These are phyloP conservation scores for Canariomyces notabilis DNA, from an alignment of 2,329 filamentous ascomycete species.

Conservation along the genomic window DNA sequence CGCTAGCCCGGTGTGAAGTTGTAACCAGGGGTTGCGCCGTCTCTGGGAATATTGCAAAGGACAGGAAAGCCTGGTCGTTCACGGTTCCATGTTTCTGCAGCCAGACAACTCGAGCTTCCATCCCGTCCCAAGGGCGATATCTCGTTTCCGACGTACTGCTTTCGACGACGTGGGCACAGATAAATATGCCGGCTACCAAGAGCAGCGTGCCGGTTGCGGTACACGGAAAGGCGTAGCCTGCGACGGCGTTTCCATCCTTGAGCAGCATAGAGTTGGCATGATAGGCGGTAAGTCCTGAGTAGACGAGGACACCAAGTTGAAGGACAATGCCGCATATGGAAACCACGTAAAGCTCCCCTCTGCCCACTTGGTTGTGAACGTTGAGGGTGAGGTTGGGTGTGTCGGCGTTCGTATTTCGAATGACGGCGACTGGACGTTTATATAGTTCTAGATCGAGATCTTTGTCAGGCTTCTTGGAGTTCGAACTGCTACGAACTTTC, in stretches of 20 bases:
- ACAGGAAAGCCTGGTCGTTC: constrained; percentile 28
- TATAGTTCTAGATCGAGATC: background rate
- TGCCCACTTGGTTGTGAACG: background rate
- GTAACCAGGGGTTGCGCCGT: background rate
- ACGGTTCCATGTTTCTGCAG: constrained; percentile 27
- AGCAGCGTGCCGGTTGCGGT: constrained; percentile 26
- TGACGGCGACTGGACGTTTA: too few species aligned
- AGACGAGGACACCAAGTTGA: constrained; percentile 25
- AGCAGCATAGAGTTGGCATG: constrained; percentile 1
- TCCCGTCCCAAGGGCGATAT: constrained; percentile 12
- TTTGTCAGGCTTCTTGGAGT: background rate
- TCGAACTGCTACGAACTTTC: background rate
- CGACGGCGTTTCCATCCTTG: constrained; percentile 9
- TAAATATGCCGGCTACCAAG: constrained; percentile 26
- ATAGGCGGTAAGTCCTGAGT: constrained; percentile 16
- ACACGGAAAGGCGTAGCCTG: constrained; percentile 26
- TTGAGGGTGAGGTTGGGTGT: constrained; percentile 21
- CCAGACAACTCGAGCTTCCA: constrained; percentile 25
- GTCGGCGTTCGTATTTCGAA: constrained; percentile 3
- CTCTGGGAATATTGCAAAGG: constrained; percentile 13
- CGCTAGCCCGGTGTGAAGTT: constrained; percentile 8
- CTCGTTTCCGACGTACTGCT: constrained; percentile 26
- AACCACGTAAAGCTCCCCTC: constrained; percentile 13
- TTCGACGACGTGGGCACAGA: constrained; percentile 32
- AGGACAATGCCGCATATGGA: constrained; percentile 21